A percentile compares a stretch with the other conserved stretches of the same genome.
Evolutionary conservation across 1,139 yeast genomes (phyloP).

Genomic region (Pichia sp.): DNA sequence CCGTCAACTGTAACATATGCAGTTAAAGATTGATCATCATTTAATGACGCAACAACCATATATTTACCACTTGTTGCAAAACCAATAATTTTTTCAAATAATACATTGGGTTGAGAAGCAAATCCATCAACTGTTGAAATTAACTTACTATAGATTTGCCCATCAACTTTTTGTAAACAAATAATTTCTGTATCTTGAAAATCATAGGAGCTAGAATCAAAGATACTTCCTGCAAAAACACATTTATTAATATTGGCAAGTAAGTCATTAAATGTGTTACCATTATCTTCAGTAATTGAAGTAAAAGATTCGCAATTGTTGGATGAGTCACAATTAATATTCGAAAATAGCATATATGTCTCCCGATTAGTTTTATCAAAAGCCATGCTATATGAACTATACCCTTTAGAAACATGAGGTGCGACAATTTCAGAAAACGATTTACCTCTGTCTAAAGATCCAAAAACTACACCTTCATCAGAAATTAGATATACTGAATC

Average conservation of each 20-base stretch:
- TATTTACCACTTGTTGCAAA: slow-evolving; percentile 62
- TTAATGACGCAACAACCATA: slow-evolving; percentile 61
- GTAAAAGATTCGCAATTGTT: slow-evolving; percentile 51
- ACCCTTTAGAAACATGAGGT: slow-evolving; percentile 36
- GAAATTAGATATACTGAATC: slow-evolving; percentile 62
- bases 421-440: slow-evolving; percentile 40
- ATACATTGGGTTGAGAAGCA: slow-evolving; percentile 31
- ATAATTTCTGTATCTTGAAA: slow-evolving; percentile 48
- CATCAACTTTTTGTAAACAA: slow-evolving; percentile 43
- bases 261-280: slow-evolving; percentile 52
- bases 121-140: slow-evolving; percentile 53
- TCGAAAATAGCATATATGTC: slow-evolving; percentile 69
- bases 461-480: slow-evolving; percentile 42
- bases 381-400: slow-evolving; percentile 29
- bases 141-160: slow-evolving; percentile 30
- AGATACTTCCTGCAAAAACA: slow-evolving; percentile 57
- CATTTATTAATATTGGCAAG: slow-evolving; percentile 51
- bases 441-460: slow-evolving; percentile 65
- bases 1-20: slow-evolving; percentile 85
- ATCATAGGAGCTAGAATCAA: slow-evolving; percentile 31
- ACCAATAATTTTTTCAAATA: slow-evolving; percentile 54
- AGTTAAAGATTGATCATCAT: slow-evolving; percentile 40
- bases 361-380: slow-evolving; percentile 53
- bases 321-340: slow-evolving; percentile 46
- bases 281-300: slow-evolving; percentile 57